Conservation (phyloP, 495 filamentous ascomycete species). For the Annulohypoxylon moriforme region DNA sequence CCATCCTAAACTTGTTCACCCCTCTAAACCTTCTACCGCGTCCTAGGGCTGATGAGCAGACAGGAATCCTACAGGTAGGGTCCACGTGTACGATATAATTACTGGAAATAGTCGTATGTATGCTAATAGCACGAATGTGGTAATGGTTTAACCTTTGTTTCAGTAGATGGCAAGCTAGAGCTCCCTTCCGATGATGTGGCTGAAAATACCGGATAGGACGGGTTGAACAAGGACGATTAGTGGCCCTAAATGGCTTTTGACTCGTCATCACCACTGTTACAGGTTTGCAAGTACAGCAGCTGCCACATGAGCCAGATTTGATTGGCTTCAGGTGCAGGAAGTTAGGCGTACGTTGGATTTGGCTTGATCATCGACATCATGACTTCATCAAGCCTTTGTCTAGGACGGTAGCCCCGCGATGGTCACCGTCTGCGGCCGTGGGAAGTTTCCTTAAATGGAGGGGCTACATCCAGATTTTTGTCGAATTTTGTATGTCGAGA, state of each 20-base stretch:
- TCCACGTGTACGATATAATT: conserved; percentile 1
- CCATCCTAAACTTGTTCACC: not conserved
- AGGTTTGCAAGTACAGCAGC: conserved; percentile 3
- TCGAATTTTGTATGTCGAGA: not conserved
- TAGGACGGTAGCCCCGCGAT: conserved; percentile 18
- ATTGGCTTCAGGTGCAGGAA: conserved; percentile 30
- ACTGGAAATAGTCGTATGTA: not conserved
- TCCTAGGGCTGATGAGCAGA: not conserved
- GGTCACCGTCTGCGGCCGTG: conserved; percentile 1
- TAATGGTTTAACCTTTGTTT: conserved; percentile 17
- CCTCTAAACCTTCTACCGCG: not conserved
- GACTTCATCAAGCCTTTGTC: conserved; percentile 38
- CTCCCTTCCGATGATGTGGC: conserved; percentile 15
- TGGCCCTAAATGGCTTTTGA: conserved; percentile 5
- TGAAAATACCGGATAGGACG: conserved; percentile 34
- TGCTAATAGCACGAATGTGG: not conserved
- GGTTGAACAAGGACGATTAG: conserved; percentile 19
- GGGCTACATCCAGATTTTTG: not conserved
- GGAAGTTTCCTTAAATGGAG: conserved; percentile 17
- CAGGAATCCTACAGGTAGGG: not conserved
- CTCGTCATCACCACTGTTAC: conserved; percentile 29
- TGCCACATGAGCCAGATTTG: conserved; percentile 11
- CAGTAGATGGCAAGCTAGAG: not conserved
- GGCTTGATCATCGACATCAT: conserved; percentile 37
- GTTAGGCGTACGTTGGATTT: conserved; percentile 18